phyloP scores from a whole-genome alignment of 768 basidiomycete genomes.

The Boletus vinaceobasis region DNA sequence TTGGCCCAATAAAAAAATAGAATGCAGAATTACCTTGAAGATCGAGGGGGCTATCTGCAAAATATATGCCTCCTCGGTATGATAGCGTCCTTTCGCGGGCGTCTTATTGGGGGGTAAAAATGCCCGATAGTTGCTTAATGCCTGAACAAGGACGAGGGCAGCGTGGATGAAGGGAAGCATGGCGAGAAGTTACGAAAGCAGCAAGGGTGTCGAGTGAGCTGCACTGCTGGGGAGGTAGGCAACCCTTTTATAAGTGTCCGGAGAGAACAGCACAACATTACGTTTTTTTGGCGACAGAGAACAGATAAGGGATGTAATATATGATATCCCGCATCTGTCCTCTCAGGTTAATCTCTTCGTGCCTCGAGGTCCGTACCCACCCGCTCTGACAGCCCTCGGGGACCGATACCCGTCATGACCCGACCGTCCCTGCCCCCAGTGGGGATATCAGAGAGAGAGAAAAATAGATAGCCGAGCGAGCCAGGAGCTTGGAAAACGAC shows the following conservation, averaged over 20 bases:
- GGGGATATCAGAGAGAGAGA: background rate
- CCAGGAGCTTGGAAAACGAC: background rate
- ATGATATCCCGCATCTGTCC: background rate
- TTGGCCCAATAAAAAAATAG: background rate
- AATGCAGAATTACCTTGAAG: conserved; percentile 42
- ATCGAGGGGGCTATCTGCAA: conserved; percentile 55
- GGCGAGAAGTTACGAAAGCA: background rate
- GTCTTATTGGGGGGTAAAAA: conserved; percentile 59
- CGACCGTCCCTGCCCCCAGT: background rate
- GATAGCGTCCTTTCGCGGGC: conserved; percentile 46
- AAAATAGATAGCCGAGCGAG: background rate
- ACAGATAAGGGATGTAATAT: background rate
- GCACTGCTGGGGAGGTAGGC: background rate
- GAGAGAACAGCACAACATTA: background rate
- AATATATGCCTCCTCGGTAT: conserved; percentile 49
- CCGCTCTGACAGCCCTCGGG: background rate
- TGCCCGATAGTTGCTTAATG: conserved; percentile 48
- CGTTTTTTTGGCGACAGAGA: conserved; percentile 1
- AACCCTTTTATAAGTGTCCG: conserved; percentile 18
- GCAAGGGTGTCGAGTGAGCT: background rate
- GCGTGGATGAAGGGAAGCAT: conserved; percentile 50
- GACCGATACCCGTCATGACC: conserved; percentile 5
- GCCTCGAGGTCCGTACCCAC: conserved; percentile 1
- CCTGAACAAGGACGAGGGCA: conserved; percentile 46
- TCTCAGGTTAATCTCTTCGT: background rate